A percentile compares a stretch with the other conserved stretches of the same genome.
These are phyloP conservation scores for Xylariaceae sp. DNA, from an alignment of 2,329 filamentous ascomycete genomes.

Conservation along the genomic window DNA sequence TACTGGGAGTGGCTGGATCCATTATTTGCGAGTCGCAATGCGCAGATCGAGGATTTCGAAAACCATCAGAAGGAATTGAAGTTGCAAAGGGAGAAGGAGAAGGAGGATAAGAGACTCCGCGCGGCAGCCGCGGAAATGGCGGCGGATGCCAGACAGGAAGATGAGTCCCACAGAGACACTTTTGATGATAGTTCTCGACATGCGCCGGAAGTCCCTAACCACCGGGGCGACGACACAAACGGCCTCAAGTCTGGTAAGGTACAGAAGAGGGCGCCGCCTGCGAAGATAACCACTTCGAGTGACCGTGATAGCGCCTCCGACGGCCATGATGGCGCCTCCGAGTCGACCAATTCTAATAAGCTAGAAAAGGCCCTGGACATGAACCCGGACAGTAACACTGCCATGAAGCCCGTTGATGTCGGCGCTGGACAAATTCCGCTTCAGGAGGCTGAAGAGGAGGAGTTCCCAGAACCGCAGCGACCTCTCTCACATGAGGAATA, in stretches of 20 bases:
- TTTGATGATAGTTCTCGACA: conserved; percentile 1
- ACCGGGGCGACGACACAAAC: not conserved
- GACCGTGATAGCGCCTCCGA: not conserved
- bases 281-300: conserved; percentile 1
- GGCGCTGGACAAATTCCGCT: conserved; percentile 34
- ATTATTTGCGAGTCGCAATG: conserved; percentile 45
- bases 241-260: conserved; percentile 7
- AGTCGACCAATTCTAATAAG: conserved; percentile 9
- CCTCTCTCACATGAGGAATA: conserved; percentile 59
- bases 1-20: conserved; percentile 56
- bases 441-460: conserved; percentile 20
- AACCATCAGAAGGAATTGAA: conserved; percentile 44
- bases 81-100: conserved; percentile 32
- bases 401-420: conserved; percentile 14
- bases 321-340: not conserved
- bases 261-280: conserved; percentile 28
- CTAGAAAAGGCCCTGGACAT: conserved; percentile 16
- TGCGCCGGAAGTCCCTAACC: conserved; percentile 7
- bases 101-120: conserved; percentile 19
- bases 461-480: conserved; percentile 38
- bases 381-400: conserved; percentile 6
- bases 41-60: conserved; percentile 47
- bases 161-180: conserved; percentile 7
- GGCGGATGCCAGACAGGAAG: conserved; percentile 1
- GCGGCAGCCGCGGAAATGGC: conserved; percentile 1